phyloP scores from a whole-genome alignment of 495 filamentous ascomycete genomes.

The Podospora tetraspora region DNA sequence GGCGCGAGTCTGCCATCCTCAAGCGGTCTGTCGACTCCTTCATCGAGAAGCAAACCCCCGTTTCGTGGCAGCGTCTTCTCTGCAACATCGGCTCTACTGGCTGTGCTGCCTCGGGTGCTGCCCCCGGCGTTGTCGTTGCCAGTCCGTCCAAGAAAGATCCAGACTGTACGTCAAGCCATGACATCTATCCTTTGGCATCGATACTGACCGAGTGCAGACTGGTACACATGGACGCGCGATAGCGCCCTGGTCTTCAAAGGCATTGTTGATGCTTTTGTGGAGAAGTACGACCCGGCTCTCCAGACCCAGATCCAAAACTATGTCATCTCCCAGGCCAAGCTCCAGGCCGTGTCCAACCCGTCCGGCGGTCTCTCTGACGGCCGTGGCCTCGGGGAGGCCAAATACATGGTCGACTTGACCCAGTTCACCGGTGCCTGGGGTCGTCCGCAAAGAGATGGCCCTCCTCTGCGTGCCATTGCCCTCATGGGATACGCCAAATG shows the following conservation, averaged over 20 bases:
- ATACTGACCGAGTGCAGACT: conserved; percentile 35
- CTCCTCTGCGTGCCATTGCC: conserved; percentile 62
- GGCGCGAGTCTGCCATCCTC: conserved; percentile 36
- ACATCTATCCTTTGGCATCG: background rate
- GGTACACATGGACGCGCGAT: conserved; percentile 70
- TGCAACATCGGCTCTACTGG: conserved; percentile 57
- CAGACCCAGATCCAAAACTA: conserved; percentile 54
- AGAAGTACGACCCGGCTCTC: conserved; percentile 47
- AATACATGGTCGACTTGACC: conserved; percentile 56
- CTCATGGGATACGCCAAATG: conserved; percentile 44
- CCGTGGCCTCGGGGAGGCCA: conserved; percentile 55
- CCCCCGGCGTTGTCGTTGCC: conserved; percentile 55
- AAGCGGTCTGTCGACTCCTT: conserved; percentile 50
- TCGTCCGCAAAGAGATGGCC: conserved; percentile 67
- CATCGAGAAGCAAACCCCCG: conserved; percentile 50
- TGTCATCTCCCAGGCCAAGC: conserved; percentile 52
- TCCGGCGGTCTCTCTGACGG: conserved; percentile 48
- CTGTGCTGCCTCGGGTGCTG: conserved; percentile 40
- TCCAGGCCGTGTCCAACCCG: conserved; percentile 57
- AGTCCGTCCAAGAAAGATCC: conserved; percentile 54
- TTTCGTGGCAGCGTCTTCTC: conserved; percentile 48
- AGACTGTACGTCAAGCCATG: conserved; percentile 47
- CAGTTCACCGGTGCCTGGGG: conserved; percentile 62
- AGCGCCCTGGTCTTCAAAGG: conserved; percentile 58
- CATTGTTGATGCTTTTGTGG: conserved; percentile 54